phyloP scores from a whole-genome alignment of 768 basidiomycete species.

The Chalciporus sphaerocephalus region DNA sequence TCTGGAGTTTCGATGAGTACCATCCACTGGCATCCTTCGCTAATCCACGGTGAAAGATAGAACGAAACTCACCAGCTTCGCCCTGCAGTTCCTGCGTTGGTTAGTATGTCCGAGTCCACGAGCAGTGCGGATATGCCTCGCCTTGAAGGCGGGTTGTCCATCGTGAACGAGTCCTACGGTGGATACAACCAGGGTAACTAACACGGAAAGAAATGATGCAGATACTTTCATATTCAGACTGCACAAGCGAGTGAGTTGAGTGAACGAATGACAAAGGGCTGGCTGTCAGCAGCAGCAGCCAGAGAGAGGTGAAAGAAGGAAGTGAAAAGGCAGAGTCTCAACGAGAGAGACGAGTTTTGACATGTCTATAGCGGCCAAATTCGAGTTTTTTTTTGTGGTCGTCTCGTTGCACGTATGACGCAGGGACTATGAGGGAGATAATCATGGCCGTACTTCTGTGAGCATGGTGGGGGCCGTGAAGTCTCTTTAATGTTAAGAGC shows the following conservation, averaged over 20 bases:
- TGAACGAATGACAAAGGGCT: constrained; percentile 11
- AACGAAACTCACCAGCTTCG: background rate
- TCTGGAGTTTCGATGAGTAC: no score
- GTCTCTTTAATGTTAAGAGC: no score
- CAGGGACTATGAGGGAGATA: no score
- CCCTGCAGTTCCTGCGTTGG: background rate
- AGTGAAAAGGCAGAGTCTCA: background rate
- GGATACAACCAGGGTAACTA: constrained; percentile 24
- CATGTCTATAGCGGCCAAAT: no score
- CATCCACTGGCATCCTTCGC: no score
- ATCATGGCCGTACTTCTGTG: no score
- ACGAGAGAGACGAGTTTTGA: background rate
- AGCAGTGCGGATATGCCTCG: constrained; percentile 25
- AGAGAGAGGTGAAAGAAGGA: no score
- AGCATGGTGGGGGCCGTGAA: no score
- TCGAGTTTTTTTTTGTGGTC: no score
- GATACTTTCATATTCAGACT: constrained; percentile 40
- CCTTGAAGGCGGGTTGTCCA: background rate
- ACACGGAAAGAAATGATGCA: constrained; percentile 38
- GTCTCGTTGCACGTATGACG: no score
- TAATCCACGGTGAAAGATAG: background rate
- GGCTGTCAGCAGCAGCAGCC: no score
- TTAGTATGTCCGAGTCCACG: constrained; percentile 24
- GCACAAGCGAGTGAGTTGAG: constrained; percentile 4
- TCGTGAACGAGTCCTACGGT: constrained; percentile 30